A percentile compares a stretch with the other conserved stretches of the same genome.
These are phyloP conservation scores for Aquilaria agallochum DNA, from an alignment of 441 rosid genomes.

Conservation along the genomic window DNA sequence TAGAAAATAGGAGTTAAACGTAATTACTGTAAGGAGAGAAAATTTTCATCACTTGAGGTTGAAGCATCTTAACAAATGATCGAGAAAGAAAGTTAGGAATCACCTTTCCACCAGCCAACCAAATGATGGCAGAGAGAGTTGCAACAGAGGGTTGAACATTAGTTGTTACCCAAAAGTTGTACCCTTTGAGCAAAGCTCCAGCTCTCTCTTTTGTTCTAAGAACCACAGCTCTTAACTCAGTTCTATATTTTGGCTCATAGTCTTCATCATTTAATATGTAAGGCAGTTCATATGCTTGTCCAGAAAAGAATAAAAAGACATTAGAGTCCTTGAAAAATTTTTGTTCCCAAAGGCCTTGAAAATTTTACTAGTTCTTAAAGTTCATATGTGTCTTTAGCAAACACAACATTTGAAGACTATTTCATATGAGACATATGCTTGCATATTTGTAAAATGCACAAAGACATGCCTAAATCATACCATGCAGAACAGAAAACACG, in stretches of 20 bases:
- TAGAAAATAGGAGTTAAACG: background rate
- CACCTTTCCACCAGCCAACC: conserved; percentile 77
- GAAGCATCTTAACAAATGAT: background rate
- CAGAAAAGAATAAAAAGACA: conserved; percentile 11
- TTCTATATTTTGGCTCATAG: conserved; percentile 44
- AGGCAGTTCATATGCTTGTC: conserved; percentile 50
- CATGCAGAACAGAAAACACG: background rate
- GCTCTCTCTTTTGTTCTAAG: conserved; percentile 62
- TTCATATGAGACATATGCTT: conserved; percentile 4
- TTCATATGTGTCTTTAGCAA: conserved; percentile 9
- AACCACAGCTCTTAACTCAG: conserved; percentile 51
- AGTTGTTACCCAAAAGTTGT: conserved; percentile 44
- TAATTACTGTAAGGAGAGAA: background rate
- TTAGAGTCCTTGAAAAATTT: background rate
- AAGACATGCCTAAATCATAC: conserved; percentile 2
- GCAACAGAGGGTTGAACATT: conserved; percentile 48
- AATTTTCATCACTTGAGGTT: background rate
- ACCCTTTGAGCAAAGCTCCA: conserved; percentile 58
- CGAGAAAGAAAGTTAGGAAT: conserved; percentile 19
- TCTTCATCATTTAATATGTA: conserved; percentile 53
- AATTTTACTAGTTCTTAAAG: background rate
- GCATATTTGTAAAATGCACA: background rate
- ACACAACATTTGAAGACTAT: conserved; percentile 7
- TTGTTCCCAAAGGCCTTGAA: no score
- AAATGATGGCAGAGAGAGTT: conserved; percentile 52